Evolutionary conservation across 768 basidiomycete genomes (phyloP), one percentile per base, ranked within the genome.

Genomic region (Tulasnella sp.): DNA sequence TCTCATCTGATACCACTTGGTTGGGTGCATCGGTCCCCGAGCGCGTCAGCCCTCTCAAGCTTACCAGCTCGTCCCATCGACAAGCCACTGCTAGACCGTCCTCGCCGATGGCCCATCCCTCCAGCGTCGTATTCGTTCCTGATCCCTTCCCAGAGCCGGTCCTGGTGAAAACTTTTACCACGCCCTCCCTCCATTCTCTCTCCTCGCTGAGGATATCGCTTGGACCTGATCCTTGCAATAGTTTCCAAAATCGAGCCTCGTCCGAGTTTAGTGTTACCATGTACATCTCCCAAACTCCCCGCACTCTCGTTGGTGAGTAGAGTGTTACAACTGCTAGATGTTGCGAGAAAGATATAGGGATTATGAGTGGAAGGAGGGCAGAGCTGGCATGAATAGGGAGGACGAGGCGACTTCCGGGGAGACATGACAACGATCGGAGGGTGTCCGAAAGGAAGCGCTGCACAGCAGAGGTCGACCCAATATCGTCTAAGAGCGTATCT

Each of bases 251-350:
- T 21, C 41, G 51, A 21, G 51, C 30, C 21, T 30, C 30, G 51
- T 53, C 51, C n/a, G 41, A 21, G 4, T 9, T 21, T 1, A 30
- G 51, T 5, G 51, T n/a, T 11, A 38, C 41, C n/a, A 53, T 30
- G 51, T 53, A 53, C 21, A 38, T 34, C n/a, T 34, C 30, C 23
- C 30, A 34, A 15, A 56, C 26, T 8, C 43, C 38, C 23, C 26
- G 24, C n/a, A 56, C 72, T 54, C 96, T 77, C 1, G 75, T 73
- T 0, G 87, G 77, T 1, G 90, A 86, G 66, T 90, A 86, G 0
- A 84, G 79, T 45, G 76, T 79, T 15, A 88, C 64, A 63, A 84
- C 82, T 0, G 79, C 74, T 24, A 90, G 73, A 1, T 83, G 76
- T 0, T 83, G 70, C 0, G 85, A 86, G 66, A 92, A 84, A 5